Evolutionary conservation across 176 grass and related monocot genomes (phyloP).

Genomic region (Aegilops bicornis): DNA sequence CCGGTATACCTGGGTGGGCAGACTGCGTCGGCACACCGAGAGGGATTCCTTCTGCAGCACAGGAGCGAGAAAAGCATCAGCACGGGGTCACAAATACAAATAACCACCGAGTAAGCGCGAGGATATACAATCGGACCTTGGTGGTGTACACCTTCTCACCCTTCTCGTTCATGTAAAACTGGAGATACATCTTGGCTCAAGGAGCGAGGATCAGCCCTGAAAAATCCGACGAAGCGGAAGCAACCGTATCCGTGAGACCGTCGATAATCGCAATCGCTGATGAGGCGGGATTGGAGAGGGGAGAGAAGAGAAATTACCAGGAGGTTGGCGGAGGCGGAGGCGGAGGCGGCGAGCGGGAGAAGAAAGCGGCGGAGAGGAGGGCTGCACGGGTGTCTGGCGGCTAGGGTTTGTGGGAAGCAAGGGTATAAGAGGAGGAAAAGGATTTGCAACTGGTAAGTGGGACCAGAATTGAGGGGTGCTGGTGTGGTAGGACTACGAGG

Average conservation of each 20-base stretch:
- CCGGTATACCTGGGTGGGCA: constrained; percentile 66
- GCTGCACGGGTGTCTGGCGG: not conserved
- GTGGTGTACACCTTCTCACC: constrained; percentile 97
- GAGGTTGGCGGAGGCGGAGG: not conserved
- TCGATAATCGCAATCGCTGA: not conserved
- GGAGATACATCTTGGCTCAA: constrained; percentile 77
- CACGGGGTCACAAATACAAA: not conserved
- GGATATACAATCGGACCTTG: constrained; percentile 43
- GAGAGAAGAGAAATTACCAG: not conserved
- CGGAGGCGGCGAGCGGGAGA: not conserved
- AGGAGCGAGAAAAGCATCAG: constrained; percentile 1
- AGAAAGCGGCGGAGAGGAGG: not conserved
- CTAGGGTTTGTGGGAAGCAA: constrained; percentile 32
- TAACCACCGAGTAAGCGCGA: not conserved
- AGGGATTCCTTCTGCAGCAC: constrained; percentile 71
- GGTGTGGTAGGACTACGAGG: no score
- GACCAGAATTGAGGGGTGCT: not conserved
- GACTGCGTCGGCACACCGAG: constrained; percentile 76
- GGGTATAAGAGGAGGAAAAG: not conserved
- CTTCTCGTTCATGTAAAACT: constrained; percentile 95
- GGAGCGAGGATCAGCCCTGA: not conserved
- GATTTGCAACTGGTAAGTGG: not conserved
- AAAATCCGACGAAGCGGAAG: not conserved
- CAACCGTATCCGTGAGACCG: not conserved
- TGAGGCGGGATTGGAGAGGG: not conserved